These are phyloP conservation scores for Leucocoprinus leucothites DNA, from an alignment of 768 basidiomycete species.

Conservation along the genomic window DNA sequence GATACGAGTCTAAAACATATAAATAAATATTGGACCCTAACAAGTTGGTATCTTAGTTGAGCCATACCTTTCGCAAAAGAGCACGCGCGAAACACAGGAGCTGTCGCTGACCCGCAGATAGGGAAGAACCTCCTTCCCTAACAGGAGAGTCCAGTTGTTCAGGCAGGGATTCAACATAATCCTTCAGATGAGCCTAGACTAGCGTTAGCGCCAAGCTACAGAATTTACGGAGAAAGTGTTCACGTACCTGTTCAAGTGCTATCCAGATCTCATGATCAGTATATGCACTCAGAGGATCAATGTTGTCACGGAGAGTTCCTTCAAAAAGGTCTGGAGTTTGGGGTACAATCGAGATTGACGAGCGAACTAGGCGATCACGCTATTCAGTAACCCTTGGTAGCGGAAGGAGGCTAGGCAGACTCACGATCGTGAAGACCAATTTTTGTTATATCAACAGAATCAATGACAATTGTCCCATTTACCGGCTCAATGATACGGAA, in stretches of 20 bases:
- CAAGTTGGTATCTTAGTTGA: background rate
- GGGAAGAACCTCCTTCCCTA: conserved; percentile 74
- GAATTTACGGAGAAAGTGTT: background rate
- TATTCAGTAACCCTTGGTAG: background rate
- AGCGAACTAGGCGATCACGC: conserved; percentile 54
- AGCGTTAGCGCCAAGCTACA: background rate
- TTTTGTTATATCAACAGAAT: conserved; percentile 72
- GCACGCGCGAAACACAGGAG: conserved; percentile 88
- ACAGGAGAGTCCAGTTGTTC: conserved; percentile 72
- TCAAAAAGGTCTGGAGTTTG: conserved; percentile 73
- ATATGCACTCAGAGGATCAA: conserved; percentile 79
- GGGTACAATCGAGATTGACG: conserved; percentile 81
- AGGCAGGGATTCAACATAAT: conserved; percentile 62
- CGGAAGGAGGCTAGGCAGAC: conserved; percentile 14
- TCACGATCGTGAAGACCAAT: conserved; percentile 72
- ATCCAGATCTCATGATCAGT: conserved; percentile 84
- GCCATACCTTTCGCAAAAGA: conserved; percentile 63
- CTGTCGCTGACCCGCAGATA: conserved; percentile 85
- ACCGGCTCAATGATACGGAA: conserved; percentile 77
- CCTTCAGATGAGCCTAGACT: conserved; percentile 59
- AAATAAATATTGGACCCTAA: background rate
- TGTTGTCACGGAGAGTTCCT: conserved; percentile 79
- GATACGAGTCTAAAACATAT: conserved; percentile 60
- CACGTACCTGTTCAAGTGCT: conserved; percentile 64
- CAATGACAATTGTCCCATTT: conserved; percentile 65